Evolutionary conservation across 2,329 filamentous ascomycete genomes (phyloP), one percentile per base, ranked within the genome.

Genomic region (Cytospora mali): DNA sequence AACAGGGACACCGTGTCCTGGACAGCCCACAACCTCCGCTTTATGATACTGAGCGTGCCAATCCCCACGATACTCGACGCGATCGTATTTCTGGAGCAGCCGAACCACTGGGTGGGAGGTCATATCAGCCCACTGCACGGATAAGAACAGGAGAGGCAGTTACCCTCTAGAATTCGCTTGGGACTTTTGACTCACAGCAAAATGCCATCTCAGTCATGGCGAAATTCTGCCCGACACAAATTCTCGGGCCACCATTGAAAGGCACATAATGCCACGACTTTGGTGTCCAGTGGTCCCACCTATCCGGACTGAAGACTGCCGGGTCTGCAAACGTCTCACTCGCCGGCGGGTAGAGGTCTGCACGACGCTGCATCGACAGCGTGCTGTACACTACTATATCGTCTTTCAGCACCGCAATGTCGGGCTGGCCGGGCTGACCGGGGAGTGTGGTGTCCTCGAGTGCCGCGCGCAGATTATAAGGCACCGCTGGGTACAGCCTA

Each of bases 81-180:
- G 70, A 33, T 84, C 80, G 67, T 87, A 90, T 59, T 82, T 81
- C 72, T 89, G 87, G 63, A 88, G 74, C 27, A 90, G 72, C n/a
- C 75, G 72, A 1, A 80, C 77, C 70, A 81, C 78, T 80, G 21
- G 18, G n/a, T 39, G 18, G 21, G 25, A 51, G 14, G 39, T 28
- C 23, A 61, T 33, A 25, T 60, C 53, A 55, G 23, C 28, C 81
- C 71, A 10, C 78, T 76, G n/a, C n/a, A 14, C 33, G 21, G 31
- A 10, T 23, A 1, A 35, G 25, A n/a, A n/a, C n/a, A n/a, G n/a
- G n/a, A n/a, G n/a, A 31, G 48, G 31, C 13, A 16, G n/a, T n/a
- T n/a, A n/a, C n/a, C n/a, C n/a, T 7, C 2, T n/a, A 1, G 76
- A 76, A 66, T 82, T 9, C 21, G 16, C 49, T 21, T 10, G 10